Evolutionary conservation across 1,139 yeast species (phyloP).

Genomic region (Sporopachydermia cereana): DNA sequence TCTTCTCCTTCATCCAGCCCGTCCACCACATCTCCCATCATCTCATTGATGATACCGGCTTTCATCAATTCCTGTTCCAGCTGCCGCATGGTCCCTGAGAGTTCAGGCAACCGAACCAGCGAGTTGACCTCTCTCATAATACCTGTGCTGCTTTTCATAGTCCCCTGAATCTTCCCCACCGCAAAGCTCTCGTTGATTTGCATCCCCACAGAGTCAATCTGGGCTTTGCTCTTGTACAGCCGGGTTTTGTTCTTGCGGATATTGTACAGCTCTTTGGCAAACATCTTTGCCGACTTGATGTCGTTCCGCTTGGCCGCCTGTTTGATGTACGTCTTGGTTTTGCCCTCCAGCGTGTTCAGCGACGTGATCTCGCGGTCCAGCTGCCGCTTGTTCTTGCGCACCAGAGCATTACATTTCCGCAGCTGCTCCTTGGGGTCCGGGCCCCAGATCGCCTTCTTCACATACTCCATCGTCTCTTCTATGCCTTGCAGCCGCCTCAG

Average conservation of each 20-base stretch:
- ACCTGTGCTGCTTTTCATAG: slow-evolving; percentile 66
- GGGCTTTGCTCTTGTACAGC: slow-evolving; percentile 71
- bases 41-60: slow-evolving; percentile 86
- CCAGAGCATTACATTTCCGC: slow-evolving; percentile 67
- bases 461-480: slow-evolving; percentile 47
- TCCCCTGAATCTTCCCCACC: slow-evolving; percentile 69
- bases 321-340: slow-evolving; percentile 66
- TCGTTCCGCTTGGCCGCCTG: slow-evolving; percentile 74
- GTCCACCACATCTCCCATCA: slow-evolving; percentile 88
- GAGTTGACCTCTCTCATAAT: slow-evolving; percentile 86
- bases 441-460: slow-evolving; percentile 85
- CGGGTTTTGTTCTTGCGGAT: slow-evolving; percentile 66
- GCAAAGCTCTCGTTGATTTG: slow-evolving; percentile 90
- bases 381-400: slow-evolving; percentile 78
- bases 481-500: no score
- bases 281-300: slow-evolving; percentile 56
- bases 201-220: slow-evolving; percentile 75
- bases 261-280: slow-evolving; percentile 73
- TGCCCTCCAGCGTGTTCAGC: slow-evolving; percentile 40
- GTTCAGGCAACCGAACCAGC: slow-evolving; percentile 66
- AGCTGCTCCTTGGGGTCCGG: slow-evolving; percentile 93
- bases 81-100: slow-evolving; percentile 77
- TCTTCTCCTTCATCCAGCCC: slow-evolving; percentile 53
- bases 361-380: slow-evolving; percentile 62
- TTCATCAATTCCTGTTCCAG: slow-evolving; percentile 80